Base-by-base conservation (phyloP, 1,284 basidiomycete genomes). In the Boletus sp. region DNA sequence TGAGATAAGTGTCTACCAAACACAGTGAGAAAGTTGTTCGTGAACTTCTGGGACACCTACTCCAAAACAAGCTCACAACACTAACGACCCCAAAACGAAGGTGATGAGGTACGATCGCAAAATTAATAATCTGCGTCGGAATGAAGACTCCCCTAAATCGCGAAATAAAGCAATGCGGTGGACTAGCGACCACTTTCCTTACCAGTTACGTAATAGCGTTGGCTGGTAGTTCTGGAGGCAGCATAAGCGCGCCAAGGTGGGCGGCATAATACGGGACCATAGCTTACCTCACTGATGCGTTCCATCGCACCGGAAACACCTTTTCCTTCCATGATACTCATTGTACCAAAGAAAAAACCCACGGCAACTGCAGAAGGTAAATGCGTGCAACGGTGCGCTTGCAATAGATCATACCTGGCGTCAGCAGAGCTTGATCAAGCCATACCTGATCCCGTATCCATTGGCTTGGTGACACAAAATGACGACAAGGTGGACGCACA, bases 21-120 rank as follows among this genome's bases (percentile, higher is more conserved):
- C n/a, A 12, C 12, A 12, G 44, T 54, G 20, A 49, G 38, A 43
- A 26, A 40, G 16, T 44, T 57, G 2, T 57, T 54, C 51, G 51
- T 64, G 42, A 58, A 27, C 40, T 25, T 29, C 35, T 9, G 5
- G 36, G 10, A 2, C n/a, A 78, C 82, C 44, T 59, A 89, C 86
- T 93, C 91, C 90, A 93, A 70, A 91, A 88, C 45, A 94, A 73
- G 50, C 84, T 86, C 45, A 94, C 88, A 13, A 85, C 76, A 60
- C 90, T 81, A 23, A 91, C 78, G 17, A 86, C 73, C 8, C 86
- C 74, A 51, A 93, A 82, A n/a, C 90, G 81, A 46, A 91, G 72
- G 58, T 92, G 90, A 4, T 77, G 78, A 0, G 91, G 91, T 0
- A 93, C 78, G 42, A 93, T 20, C 12, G 81, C 72, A 60, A 93